Evolutionary conservation across 2,329 filamentous ascomycete genomes (phyloP), one percentile per base, ranked within the genome.

Genomic region (Cordyceps cateniannulata): DNA sequence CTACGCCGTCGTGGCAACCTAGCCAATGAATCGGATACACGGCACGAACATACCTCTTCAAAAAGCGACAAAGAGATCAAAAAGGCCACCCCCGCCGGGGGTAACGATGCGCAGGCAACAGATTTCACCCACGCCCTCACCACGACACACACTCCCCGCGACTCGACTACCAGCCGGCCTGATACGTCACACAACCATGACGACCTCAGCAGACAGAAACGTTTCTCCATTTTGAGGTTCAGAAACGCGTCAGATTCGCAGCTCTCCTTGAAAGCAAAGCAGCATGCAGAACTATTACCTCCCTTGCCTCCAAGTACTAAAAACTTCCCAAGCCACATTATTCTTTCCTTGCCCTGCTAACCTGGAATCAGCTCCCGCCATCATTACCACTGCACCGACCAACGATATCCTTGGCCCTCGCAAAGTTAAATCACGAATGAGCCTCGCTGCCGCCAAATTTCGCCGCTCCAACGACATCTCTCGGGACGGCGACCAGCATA

Each of bases 191-290:
- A 80, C 16, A 71, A 81, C 59, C 81, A 84, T 66, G 81, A 83
- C 54, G 79, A 85, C 68, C 78, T 75, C 35, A 75, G 75, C 38
- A 85, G 81, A 67, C 81, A 85, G 66, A 81, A 80, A 62, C 82
- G 85, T 63, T 88, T 88, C 70, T 86, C 83, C 60, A 79, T 96
- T 73, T 79, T 96, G 76, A 87, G 88, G 70, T 92, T 95, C 72
- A 89, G 92, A 69, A 93, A 96, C 82, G 93, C 91, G 63, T 97
- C 93, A 9, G 93, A 98, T 76, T 89, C 92, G 55, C 92, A 97
- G 73, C 77, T 98, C 63, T 91, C 91, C 12, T 79, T 86, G 32
- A 84, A 85, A 71, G 88, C 88, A 57, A 92, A 88, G 71, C 84
- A 88, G 68, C 87, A 91, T 60, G 77, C 79, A 63, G 77, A 81